Evolutionary conservation across 2,329 filamentous ascomycete genomes (phyloP).

Genomic region (Botrytis fragariae): DNA sequence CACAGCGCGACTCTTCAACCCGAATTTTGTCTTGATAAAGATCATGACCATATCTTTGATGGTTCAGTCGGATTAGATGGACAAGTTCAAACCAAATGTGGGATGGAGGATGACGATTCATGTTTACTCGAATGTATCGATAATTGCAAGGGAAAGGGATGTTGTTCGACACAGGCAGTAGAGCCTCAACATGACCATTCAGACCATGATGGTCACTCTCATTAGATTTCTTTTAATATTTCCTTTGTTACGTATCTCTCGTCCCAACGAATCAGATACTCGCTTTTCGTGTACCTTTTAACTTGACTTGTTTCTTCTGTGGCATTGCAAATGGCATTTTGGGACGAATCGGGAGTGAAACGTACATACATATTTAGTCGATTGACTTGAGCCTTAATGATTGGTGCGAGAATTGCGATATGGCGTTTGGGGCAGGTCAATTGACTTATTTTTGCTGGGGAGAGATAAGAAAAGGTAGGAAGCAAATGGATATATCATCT

Average conservation of each 20-base stretch:
- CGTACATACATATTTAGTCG: neutral
- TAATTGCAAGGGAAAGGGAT: slow-evolving; percentile 38
- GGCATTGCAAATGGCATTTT: neutral
- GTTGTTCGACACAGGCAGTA: slow-evolving; percentile 32
- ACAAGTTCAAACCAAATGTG: slow-evolving; percentile 30
- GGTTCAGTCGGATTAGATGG: slow-evolving; percentile 32
- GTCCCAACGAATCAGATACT: too few species aligned
- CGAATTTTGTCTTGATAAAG: slow-evolving; percentile 66
- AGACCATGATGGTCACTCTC: slow-evolving; percentile 36
- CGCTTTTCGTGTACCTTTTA: neutral
- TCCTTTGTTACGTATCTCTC: neutral
- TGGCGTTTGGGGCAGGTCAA: neutral
- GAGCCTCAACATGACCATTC: slow-evolving; percentile 33
- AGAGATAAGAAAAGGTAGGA: neutral
- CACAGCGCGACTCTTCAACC: slow-evolving; percentile 97
- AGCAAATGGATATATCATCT: neutral
- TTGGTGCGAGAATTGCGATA: neutral
- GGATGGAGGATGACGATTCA: slow-evolving; percentile 32
- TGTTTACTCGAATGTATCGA: slow-evolving; percentile 40
- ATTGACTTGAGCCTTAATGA: slow-evolving; percentile 5
- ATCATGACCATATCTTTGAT: slow-evolving; percentile 33
- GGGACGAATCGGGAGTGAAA: neutral
- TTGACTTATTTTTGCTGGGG: neutral
- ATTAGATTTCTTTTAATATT: slow-evolving; percentile 22
- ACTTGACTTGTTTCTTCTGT: neutral